Conservation (phyloP, 2,329 filamentous ascomycete species). For the Botryotinia convoluta region DNA sequence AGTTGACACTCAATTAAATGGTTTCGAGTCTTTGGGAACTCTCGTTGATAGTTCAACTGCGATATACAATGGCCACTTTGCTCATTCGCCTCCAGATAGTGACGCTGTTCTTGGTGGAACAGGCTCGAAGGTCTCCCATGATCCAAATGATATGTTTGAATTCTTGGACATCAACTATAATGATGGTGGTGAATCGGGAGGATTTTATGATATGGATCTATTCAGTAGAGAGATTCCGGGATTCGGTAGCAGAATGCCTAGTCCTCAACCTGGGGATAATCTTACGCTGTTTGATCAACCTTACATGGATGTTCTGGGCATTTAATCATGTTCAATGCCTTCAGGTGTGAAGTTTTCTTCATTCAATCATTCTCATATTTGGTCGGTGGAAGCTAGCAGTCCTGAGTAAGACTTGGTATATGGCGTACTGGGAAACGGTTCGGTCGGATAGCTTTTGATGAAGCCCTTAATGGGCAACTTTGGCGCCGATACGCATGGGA, state of each 20-base stretch:
- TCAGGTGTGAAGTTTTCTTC: neutral
- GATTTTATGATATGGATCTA: slow-evolving; percentile 13
- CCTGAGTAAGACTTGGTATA: neutral
- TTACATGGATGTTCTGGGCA: neutral
- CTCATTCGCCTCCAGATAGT: slow-evolving; percentile 10
- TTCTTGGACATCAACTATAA: slow-evolving; percentile 12
- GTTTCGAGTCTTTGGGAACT: slow-evolving; percentile 8
- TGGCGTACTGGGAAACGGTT: neutral
- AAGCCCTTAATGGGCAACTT: neutral
- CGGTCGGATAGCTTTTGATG: neutral
- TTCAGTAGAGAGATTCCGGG: slow-evolving; percentile 4
- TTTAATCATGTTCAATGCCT: neutral
- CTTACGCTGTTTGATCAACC: neutral
- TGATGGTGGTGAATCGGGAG: slow-evolving; percentile 12
- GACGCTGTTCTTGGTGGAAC: neutral
- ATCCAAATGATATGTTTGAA: slow-evolving; percentile 7
- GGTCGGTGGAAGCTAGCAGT: neutral
- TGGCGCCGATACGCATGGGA: neutral
- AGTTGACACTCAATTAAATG: slow-evolving; percentile 2
- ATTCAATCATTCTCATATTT: neutral
- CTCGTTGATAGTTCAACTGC: slow-evolving; percentile 6
- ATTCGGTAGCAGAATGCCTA: slow-evolving; percentile 12
- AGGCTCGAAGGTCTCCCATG: neutral
- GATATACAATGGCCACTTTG: neutral
- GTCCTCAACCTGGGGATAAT: slow-evolving; percentile 4